Conservation (phyloP, 176 grass and related monocot genomes). For the Aegilops bicornis region DNA sequence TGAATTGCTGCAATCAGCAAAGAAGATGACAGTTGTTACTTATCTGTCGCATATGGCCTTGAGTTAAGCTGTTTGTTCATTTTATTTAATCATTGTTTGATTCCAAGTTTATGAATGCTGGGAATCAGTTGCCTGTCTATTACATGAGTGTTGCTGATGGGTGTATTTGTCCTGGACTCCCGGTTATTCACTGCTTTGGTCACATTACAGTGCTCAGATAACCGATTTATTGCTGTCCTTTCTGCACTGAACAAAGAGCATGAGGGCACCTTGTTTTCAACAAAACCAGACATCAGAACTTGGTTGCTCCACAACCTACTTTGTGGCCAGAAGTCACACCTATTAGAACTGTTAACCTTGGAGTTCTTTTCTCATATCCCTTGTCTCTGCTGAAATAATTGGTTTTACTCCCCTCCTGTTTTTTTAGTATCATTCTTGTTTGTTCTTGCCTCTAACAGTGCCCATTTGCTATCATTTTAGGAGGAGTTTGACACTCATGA, state of each 20-base stretch:
- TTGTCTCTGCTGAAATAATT: background rate
- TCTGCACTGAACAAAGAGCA: background rate
- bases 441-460: background rate
- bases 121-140: background rate
- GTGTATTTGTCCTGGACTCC: background rate
- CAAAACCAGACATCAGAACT: background rate
- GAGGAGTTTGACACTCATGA: slow-evolving; percentile 95
- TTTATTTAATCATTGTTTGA: background rate
- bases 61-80: background rate
- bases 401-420: background rate
- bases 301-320: background rate
- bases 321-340: background rate
- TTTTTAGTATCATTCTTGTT: background rate
- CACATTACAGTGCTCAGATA: background rate
- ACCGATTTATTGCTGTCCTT: background rate
- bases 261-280: background rate
- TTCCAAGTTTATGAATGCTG: background rate
- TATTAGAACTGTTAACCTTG: background rate
- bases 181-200: background rate
- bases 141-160: background rate
- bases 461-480: slow-evolving; percentile 47
- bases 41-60: background rate
- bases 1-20: background rate
- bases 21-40: background rate
- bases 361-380: background rate